phyloP scores from a whole-genome alignment of 176 grass and related monocot genomes.

The Oryza meyeriana region DNA sequence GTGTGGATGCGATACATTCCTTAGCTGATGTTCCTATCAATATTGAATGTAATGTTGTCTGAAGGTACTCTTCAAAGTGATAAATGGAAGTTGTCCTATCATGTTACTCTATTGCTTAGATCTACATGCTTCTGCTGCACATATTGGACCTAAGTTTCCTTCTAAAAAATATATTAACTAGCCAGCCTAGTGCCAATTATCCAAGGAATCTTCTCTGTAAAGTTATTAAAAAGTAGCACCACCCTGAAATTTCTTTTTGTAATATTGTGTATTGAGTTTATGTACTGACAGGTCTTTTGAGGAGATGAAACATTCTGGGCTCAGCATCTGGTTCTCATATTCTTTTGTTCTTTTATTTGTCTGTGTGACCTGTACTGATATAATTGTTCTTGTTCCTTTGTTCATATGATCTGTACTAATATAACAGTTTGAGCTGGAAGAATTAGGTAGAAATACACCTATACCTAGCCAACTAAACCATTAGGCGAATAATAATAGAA shows the following conservation, averaged over 20 bases:
- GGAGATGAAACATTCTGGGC: slow-evolving; percentile 25
- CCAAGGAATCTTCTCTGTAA: slow-evolving; percentile 7
- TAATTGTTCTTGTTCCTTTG: slow-evolving; percentile 48
- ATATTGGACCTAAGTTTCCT: background rate
- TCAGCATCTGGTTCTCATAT: slow-evolving; percentile 40
- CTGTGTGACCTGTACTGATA: slow-evolving; percentile 35
- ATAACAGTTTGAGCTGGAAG: slow-evolving; percentile 45
- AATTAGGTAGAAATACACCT: slow-evolving; percentile 46
- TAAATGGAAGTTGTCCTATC: slow-evolving; percentile 16
- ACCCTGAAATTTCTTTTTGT: background rate
- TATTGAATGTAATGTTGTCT: slow-evolving; percentile 26
- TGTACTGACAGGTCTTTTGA: slow-evolving; percentile 7
- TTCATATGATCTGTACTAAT: slow-evolving; percentile 44
- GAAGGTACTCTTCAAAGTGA: background rate
- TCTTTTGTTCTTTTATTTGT: slow-evolving; percentile 33
- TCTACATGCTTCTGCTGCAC: slow-evolving; percentile 28
- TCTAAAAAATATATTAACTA: slow-evolving; percentile 1
- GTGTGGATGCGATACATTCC: slow-evolving; percentile 19
- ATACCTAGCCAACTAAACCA: slow-evolving; percentile 39
- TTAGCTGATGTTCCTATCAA: slow-evolving; percentile 25
- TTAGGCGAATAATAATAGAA: slow-evolving; percentile 31
- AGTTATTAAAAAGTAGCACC: background rate
- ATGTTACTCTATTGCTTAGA: slow-evolving; percentile 1
- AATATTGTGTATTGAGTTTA: slow-evolving; percentile 16
- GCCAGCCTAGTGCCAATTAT: slow-evolving; percentile 21